Base-by-base conservation (phyloP, 2,329 filamentous ascomycete genomes). In the Dactylonectria macrodidyma region DNA sequence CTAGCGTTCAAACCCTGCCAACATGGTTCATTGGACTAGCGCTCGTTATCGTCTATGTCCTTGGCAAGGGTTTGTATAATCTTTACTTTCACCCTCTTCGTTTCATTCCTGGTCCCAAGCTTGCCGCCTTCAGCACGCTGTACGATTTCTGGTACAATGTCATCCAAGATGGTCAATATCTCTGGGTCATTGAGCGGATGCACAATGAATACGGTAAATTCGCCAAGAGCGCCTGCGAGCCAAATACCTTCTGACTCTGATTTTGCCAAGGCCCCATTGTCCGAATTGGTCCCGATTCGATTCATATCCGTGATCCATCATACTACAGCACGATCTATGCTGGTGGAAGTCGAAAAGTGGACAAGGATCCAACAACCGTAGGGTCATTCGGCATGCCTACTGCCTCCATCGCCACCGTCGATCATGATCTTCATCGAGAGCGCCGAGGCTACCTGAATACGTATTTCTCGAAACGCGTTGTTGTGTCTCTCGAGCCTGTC, bases 101-200 rank as follows among this genome's bases (percentile, higher is more conserved):
- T 6, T 34, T 38, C 2, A 52, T 60, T 30, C 58, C 58, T 2
- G 58, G 58, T 2, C 58, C 58, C 6, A 60, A 52, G 4, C 12
- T 51, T 33, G 58, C 58, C 8, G 58, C 58, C 2, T 52, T 60
- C 16, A 60, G 47, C 33, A 22, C 30, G 10, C 34, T 51, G 2
- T 60, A 60, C 34, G 46, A 60, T 41, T 52, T 52, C 26, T 60
- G 47, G 47, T 60, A 52, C 7, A 33, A 60, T 19, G 47, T 52
- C 12, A 24, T 60, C 5, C n/a, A 22, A 41, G 58, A 44, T 44
- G 58, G 58, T 6, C 47, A 41, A 14, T 60, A 52, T 30, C 34
- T 52, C 2, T 60, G 58, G 58, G 47, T 52, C 12, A 34, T 60
- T 16, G 34, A 30, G 9, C 48, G 58, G 12, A 8, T 60, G 7